Evolutionary conservation across 202 grass and related monocot genomes (phyloP).

Genomic region (Schoenoplectus tabernaemontani): DNA sequence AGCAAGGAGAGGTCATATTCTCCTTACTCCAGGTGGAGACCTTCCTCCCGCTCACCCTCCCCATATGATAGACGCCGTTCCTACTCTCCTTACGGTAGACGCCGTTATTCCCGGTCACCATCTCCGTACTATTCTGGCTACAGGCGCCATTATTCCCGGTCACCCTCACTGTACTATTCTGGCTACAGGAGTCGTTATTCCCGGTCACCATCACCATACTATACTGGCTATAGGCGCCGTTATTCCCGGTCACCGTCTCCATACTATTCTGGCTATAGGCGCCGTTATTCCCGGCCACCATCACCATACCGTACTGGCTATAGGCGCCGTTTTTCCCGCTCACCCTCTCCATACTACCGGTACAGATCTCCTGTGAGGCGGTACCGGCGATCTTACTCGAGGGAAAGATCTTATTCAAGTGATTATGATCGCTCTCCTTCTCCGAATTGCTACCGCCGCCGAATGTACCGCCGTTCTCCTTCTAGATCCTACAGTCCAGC

Average conservation of each 20-base stretch:
- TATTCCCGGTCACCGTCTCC: not conserved
- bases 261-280: conserved; percentile 7
- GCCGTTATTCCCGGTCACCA: not conserved
- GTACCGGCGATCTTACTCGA: conserved; percentile 2
- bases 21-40: conserved; percentile 1
- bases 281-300: not conserved
- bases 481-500: not conserved
- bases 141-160: not conserved
- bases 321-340: not conserved
- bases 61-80: not conserved
- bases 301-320: not conserved
- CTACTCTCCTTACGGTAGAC: not conserved
- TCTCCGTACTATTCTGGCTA: not conserved
- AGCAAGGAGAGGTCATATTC: conserved; percentile 20
- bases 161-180: not conserved
- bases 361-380: conserved; percentile 1
- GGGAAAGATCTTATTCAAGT: conserved; percentile 13
- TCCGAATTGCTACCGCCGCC: not conserved
- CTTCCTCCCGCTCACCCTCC: conserved; percentile 1
- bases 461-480: conserved; percentile 1
- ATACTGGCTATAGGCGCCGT: not conserved
- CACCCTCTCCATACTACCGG: not conserved
- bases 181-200: not conserved
- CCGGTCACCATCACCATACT: not conserved
- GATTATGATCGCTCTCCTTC: conserved; percentile 12